phyloP scores from a whole-genome alignment of 257 asterid genomes.

The Nicotiana tomentosiformis region DNA sequence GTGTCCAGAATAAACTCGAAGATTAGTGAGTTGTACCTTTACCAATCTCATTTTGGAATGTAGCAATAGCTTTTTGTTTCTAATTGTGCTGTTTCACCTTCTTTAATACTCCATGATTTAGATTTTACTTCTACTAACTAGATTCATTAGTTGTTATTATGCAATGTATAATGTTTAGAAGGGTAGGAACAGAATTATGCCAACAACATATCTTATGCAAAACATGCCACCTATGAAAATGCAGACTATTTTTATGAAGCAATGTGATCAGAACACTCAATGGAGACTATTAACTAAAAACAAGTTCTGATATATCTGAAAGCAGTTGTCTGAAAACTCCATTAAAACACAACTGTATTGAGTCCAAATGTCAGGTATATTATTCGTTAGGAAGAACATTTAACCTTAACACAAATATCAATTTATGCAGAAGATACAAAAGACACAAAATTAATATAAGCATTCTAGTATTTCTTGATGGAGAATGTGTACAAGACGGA shows the following conservation, averaged over 20 bases:
- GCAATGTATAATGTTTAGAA: not conserved
- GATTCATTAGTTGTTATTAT: no score
- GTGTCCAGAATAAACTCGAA: not conserved
- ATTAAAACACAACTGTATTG: not conserved
- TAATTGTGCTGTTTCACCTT: not conserved
- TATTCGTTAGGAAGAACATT: not conserved
- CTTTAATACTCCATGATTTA: no score
- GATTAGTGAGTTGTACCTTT: not conserved
- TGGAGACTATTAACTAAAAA: not conserved
- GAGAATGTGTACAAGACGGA: constrained; percentile 40
- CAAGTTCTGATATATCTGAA: not conserved
- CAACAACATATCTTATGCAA: not conserved
- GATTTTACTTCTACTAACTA: no score
- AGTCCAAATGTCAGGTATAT: not conserved
- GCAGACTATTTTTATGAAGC: not conserved
- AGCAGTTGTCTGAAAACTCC: not conserved
- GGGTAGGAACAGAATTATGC: not conserved
- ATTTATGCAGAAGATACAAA: not conserved
- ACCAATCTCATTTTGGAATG: not conserved
- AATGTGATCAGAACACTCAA: not conserved
- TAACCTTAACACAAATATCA: not conserved
- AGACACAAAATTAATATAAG: not conserved
- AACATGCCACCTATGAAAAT: not conserved
- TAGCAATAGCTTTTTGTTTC: not conserved
- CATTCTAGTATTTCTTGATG: constrained; percentile 4